Evolutionary conservation across 2,329 filamentous ascomycete genomes (phyloP).

Genomic region (Aureobasidium sp.): DNA sequence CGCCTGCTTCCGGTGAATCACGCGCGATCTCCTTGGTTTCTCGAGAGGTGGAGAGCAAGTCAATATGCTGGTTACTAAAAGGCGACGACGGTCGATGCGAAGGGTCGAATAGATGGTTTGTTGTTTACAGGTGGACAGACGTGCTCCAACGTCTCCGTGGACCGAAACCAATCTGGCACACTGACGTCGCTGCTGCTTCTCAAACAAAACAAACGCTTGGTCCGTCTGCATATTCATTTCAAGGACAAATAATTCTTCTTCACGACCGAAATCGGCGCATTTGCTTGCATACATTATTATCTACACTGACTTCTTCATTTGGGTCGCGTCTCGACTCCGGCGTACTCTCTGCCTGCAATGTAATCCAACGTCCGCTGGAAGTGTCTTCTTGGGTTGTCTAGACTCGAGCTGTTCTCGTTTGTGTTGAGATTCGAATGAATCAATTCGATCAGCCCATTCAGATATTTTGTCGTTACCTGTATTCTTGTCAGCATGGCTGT

Average conservation of each 20-base stretch:
- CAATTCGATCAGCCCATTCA: constrained; percentile 95
- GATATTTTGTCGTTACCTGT: constrained; percentile 85
- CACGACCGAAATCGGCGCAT: background rate
- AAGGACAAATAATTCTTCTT: background rate
- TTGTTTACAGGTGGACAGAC: constrained; percentile 1
- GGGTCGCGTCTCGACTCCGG: constrained; percentile 71
- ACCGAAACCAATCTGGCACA: background rate
- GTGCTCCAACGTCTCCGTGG: constrained; percentile 1
- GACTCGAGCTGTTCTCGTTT: constrained; percentile 70
- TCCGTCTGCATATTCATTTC: background rate
- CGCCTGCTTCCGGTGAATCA: background rate
- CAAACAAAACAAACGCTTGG: constrained; percentile 9
- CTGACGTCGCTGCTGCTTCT: constrained; percentile 1
- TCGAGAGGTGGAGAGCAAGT: background rate
- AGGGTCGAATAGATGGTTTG: background rate
- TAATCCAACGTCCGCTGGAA: constrained; percentile 94
- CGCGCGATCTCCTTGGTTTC: background rate
- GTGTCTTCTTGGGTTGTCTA: constrained; percentile 87
- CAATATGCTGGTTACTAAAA: background rate
- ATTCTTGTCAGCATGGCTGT: constrained; percentile 3
- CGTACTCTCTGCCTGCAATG: constrained; percentile 83
- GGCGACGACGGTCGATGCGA: background rate
- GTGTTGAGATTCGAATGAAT: constrained; percentile 93
- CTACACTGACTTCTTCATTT: constrained; percentile 27
- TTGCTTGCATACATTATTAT: constrained; percentile 11